phyloP scores from a whole-genome alignment of 768 basidiomycete genomes.

The Termitomyces sp. region DNA sequence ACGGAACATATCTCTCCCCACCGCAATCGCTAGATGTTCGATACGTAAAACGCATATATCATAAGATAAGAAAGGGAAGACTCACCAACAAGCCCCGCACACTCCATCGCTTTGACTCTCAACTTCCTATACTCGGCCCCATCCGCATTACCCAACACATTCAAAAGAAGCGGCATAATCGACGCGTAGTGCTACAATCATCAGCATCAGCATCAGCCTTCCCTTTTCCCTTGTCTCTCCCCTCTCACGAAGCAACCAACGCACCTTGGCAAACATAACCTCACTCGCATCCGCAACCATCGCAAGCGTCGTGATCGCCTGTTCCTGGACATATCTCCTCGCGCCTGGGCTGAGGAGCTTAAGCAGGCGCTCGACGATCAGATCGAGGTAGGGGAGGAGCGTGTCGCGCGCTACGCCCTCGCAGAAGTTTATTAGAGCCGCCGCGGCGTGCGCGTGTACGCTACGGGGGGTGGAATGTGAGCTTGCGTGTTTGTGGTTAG shows the following conservation, averaged over 20 bases:
- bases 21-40: slow-evolving; percentile 67
- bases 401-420: slow-evolving; percentile 78
- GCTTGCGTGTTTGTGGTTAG: not conserved
- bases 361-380: slow-evolving; percentile 71
- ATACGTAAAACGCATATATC: no score
- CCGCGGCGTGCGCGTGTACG: slow-evolving; percentile 84
- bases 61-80: slow-evolving; percentile 23
- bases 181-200: slow-evolving; percentile 64
- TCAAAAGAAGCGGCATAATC: slow-evolving; percentile 80
- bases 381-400: slow-evolving; percentile 75
- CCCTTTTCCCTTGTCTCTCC: no score
- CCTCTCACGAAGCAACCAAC: slow-evolving; percentile 4
- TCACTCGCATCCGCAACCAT: slow-evolving; percentile 90
- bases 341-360: slow-evolving; percentile 59
- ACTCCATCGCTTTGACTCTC: slow-evolving; percentile 87
- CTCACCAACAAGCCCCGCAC: slow-evolving; percentile 84
- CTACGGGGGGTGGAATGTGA: slow-evolving; percentile 32
- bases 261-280: slow-evolving; percentile 69
- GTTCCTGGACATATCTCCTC: slow-evolving; percentile 79
- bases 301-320: slow-evolving; percentile 83
- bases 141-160: slow-evolving; percentile 72
- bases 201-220: not conserved
- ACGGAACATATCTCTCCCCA: slow-evolving; percentile 77
- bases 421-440: slow-evolving; percentile 89
- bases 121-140: slow-evolving; percentile 65